Conservation (phyloP, 225 moss, liverwort and hornwort species). For the Climacium dendroides region DNA sequence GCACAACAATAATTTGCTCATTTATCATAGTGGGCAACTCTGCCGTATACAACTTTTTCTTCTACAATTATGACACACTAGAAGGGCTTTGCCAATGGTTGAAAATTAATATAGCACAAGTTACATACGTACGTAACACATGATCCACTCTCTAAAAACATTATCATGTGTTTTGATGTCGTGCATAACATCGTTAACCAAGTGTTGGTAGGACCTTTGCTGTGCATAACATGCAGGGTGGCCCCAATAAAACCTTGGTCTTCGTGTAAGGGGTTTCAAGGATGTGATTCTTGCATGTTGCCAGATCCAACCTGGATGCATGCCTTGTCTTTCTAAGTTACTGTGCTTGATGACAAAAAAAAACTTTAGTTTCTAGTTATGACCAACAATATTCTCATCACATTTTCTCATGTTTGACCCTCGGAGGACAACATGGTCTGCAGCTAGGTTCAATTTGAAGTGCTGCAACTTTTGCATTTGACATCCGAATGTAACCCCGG, state of each 20-base stretch:
- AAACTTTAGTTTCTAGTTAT: too few species aligned
- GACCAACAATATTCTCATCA: fast-evolving
- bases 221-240: not conserved
- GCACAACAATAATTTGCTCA: too few species aligned
- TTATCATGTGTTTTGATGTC: not conserved
- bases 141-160: not conserved
- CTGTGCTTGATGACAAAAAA: not conserved
- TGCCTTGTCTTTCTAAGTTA: too few species aligned
- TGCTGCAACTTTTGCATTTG: too few species aligned
- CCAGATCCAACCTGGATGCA: too few species aligned
- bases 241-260: not conserved
- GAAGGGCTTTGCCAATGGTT: too few species aligned
- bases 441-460: too few species aligned
- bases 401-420: fast-evolving
- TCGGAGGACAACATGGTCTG: too few species aligned
- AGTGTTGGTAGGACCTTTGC: not conserved
- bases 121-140: not conserved
- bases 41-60: not conserved
- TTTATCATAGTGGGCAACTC: not conserved
- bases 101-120: too few species aligned
- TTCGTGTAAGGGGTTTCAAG: not conserved
- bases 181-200: not conserved
- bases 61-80: not conserved
- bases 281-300: not conserved
- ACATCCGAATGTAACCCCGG: too few species aligned